Base-by-base conservation (phyloP, 768 basidiomycete species). In the Amanita brunnescens region DNA sequence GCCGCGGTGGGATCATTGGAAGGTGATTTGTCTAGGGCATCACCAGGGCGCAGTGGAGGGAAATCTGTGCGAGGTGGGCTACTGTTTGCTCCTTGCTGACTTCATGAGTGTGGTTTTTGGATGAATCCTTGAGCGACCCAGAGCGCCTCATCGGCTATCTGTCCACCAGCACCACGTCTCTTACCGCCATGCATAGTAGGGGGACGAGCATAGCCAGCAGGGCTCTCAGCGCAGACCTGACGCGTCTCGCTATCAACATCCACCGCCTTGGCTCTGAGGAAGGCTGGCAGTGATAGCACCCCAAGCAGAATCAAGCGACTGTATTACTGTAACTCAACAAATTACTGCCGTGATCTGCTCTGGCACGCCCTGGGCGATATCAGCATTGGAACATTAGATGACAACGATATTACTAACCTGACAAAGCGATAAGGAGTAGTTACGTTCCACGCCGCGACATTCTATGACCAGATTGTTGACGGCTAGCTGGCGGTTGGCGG, bases 361-460 rank as follows among this genome's bases (percentile, higher is more conserved):
- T 13, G 78, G 72, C 2, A 94, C 89, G 59, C 85, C 83, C 85
- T 87, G 56, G 43, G 13, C 26, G 16, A 21, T 35, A 33, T 51
- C 9, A 54, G 45, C 52, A 47, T 20, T 13, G 7, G 5, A 12
- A 34, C 16, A 13, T 7, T 14, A 6, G 18, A 34, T 13, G 12
- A 18, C 3, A 5, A n/a, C 23, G 21, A 24, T 24, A 48, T 21
- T 29, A 66, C 67, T 46, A 62, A 87, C 87, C 81, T 97, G 74
- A 97, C 85, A 68, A 97, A 99, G 67, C 91, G 91, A 54, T 87
- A 84, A 1, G 88, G 64, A 9, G 81, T 89, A 21, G 77, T 75
- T 49, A 93, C 71, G 54, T 67, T 73, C 48, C 76, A 67, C 12
- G 86, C 87, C 51, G 85, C 82, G 38, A 74, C 62, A 51, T 71